Base-by-base conservation (phyloP, 164 flowering plant species). In the Tetracentron sinense region DNA sequence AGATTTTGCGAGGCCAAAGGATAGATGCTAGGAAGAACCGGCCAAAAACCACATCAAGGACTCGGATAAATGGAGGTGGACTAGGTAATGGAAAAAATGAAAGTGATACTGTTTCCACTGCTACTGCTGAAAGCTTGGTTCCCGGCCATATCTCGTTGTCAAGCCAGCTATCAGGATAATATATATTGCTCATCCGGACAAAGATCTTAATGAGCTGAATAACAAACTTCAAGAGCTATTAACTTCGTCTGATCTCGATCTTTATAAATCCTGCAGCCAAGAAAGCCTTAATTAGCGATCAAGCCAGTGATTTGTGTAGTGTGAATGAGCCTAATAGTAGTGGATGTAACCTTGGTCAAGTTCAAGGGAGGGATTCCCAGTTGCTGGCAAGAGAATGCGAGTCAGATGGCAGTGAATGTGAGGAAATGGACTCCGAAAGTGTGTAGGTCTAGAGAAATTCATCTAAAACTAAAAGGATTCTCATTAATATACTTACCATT, bases 361-460 rank as follows among this genome's bases (percentile, higher is more conserved):
- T 26, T 55, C 70, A 58, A 46, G 56, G 31, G 16, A 62, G 27
- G 30, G 65, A 56, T 44, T 66, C 65, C 1, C 35, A 50, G 38
- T 29, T 47, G 42, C 46, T 42, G 3, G 62, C 55, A 35, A 65
- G 52, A 7, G 54, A 54, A 30, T 25, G 58, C 66, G 78, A 82
- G 65, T 71, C 80, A 26, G 78, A 73, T 44, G 75, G 71, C 15
- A 71, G 63, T 54, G 83, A 79, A 49, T 72, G 72, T n/a, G 82
- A 70, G 47, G 80, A 78, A 51, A 67, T 64, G 48, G 70, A 79
- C 49, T 76, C 75, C 20, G 61, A 75, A 49, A 69, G 54, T 17
- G 72, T 78, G 33, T 81, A 81, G 70, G 87, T 85, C 65, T 81
- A 71, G 79, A 85, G 96, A 69, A 87, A 95, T 77, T 97, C 97